Base-by-base conservation (phyloP, 805 yeast genomes). In the Zygoascus bituminiphila region DNA sequence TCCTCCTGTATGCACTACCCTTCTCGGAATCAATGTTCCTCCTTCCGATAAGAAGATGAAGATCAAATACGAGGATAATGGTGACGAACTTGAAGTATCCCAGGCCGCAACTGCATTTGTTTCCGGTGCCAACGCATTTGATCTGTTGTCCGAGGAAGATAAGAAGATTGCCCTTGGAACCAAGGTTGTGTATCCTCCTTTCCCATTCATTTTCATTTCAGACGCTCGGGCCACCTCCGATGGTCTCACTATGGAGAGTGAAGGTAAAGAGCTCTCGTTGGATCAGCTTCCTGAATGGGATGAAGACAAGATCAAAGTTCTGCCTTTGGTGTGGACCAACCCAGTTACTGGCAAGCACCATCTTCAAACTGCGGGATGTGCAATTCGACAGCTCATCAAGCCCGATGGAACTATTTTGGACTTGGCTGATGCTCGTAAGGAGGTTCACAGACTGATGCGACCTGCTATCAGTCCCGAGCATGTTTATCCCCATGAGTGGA, bases 91-190 rank as follows among this genome's bases (percentile, higher is more conserved):
- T 57, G 81, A 77, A 52, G 70, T 84, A 43, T 78, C 84, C 4
- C 89, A 82, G 62, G 96, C 95, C 47, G 91, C 96, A 22, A 88
- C 96, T 6, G 88, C 93, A 20, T 88, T 88, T 64, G 85, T 85
- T 14, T 79, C 88, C 40, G 95, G 96, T n/a, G 82, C 79, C 39
- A 77, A 72, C 33, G 94, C 95, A 0, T 88, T 83, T 61, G 78
- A 81, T 37, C 58, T 73, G 21, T 72, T 88, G 47, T 71, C 81
- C 7, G 78, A 73, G 4, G 86, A 82, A 61, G 93, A 87, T 52
- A 77, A 87, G 65, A 70, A 82, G 52, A 74, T 80, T 54, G 95
- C 89, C 1, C 72, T 86, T 51, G 73, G 75, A 61, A 82, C 94
- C n/a, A 80, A 79, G 2, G 91, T 88, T 20, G 86, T 81, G 42